Evolutionary conservation across 495 filamentous ascomycete genomes (phyloP), one percentile per base, ranked within the genome.

Genomic region (Lasiosphaeria hispida): DNA sequence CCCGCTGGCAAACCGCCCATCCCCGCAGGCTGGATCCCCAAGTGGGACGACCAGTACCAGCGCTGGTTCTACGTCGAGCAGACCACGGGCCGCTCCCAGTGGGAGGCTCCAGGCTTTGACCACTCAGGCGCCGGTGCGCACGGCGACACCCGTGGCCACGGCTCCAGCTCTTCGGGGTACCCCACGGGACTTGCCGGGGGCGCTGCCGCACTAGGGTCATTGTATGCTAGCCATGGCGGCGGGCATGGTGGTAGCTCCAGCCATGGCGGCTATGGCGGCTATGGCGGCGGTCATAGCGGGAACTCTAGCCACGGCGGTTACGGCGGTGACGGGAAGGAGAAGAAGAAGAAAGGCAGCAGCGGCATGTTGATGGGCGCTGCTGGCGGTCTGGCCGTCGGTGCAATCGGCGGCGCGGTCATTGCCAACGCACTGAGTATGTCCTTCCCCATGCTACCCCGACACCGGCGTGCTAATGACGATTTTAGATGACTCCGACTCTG

Each of bases 11-110:
- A 73, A 41, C 81, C 82, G 8, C 79, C 81, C 14, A 73, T 85
- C 18, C 83, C 84, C 1, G 52, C 68, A 0, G 85, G 83, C 58
- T 88, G 86, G 86, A 63, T 71, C 45, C 77, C 84, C 15, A 76
- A 76, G 56, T 88, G 80, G 79, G 84, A 88, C 53, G 74, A 77
- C 40, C 73, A 70, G 40, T 66, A 72, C 42, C 79, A 84, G 52
- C 81, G 81, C 53, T 87, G 80, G 67, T 84, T 81, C 72, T 88
- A 80, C 63, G 72, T 82, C 41, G 82, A 87, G 55, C 71, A 81
- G 40, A 67, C 79, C 36, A 85, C 80, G 9, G 84, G 83, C 38
- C 80, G 80, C 53, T 74, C 82, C 0, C 82, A 84, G 59, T 89
- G 83, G 81, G 83, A 85, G 57, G 69, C 72, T 0, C 83, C 83